Percentiles rank a stretch among this genome's conserved stretches.
These are phyloP conservation scores for Schoenoplectus triqueter DNA, from an alignment of 202 grass and related monocot genomes.

Conservation along the genomic window DNA sequence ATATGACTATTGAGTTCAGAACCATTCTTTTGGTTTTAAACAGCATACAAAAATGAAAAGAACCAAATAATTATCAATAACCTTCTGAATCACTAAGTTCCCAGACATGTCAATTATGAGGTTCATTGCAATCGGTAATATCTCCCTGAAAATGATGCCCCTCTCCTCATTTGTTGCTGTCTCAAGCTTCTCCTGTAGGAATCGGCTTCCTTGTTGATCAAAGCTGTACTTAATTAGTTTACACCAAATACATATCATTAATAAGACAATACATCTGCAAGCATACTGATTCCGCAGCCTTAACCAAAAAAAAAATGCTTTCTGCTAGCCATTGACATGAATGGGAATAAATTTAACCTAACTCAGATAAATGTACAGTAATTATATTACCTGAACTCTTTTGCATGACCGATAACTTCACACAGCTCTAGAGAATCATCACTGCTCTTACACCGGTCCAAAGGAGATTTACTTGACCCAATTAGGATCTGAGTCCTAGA, in stretches of 20 bases:
- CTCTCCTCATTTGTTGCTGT: slow-evolving; percentile 25
- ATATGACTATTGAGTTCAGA: background rate
- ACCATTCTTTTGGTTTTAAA: background rate
- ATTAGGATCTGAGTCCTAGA: background rate
- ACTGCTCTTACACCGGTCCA: slow-evolving; percentile 22
- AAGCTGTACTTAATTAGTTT: background rate
- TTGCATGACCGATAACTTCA: slow-evolving; percentile 15
- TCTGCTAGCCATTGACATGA: background rate
- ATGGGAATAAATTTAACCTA: background rate
- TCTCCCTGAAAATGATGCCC: slow-evolving; percentile 7
- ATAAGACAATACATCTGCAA: slow-evolving; percentile 12
- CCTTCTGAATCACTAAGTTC: slow-evolving; percentile 28
- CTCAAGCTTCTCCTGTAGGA: slow-evolving; percentile 32
- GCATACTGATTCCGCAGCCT: background rate
- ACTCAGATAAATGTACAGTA: background rate
- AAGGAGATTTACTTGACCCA: background rate
- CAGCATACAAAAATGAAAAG: background rate
- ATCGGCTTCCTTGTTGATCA: slow-evolving; percentile 24
- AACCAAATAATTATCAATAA: background rate
- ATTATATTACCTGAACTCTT: slow-evolving; percentile 34
- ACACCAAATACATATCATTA: background rate
- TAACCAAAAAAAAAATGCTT: background rate
- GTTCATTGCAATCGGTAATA: background rate
- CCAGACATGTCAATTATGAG: slow-evolving; percentile 26
- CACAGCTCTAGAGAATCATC: background rate